Base-by-base conservation (phyloP, 2,329 filamentous ascomycete species). In the Atkinsonella texensis region DNA sequence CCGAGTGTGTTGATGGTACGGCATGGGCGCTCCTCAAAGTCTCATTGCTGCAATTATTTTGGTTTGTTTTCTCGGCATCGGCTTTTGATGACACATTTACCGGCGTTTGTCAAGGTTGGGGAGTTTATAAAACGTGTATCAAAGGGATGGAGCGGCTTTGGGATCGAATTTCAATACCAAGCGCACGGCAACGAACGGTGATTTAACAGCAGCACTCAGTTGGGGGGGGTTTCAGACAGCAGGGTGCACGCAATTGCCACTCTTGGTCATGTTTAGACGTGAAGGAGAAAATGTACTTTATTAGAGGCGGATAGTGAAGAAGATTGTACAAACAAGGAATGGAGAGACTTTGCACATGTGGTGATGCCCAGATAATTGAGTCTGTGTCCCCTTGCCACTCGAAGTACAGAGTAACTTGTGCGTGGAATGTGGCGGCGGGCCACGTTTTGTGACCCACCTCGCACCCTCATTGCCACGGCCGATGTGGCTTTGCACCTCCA, bases 221-320 rank as follows among this genome's bases (percentile, higher is more conserved):
- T 23, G 20, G 52, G 33, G 48, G 40, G 23, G 41, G 40, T 18
- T 31, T 11, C 12, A 18, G 38, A 33, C 28, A 12, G 42, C 20
- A 13, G 11, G 20, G 18, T 8, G 42, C 7, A 18, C 3, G 20
- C 18, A 13, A 31, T 20, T 23, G 31, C 23, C 39, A 49, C 17
- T 32, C 4, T 12, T 57, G 57, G 53, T 55, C 55, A 55, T 63
- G 60, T 65, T 57, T 66, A 65, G 63, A 66, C 57, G 54, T 58
- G 55, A 58, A 56, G 60, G 63, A 56, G 60, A 63, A 59, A 63
- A 58, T 70, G 67, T 70, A 69, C 63, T 69, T 58, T 70, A 70
- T 68, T 70, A 70, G 67, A 70, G 59, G 62, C 60, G 63, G 63
- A 63, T 59, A 60, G 41, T 33, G 46, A 45, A 28, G 44, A 53